These are phyloP conservation scores for Pistacia integerrima DNA, from an alignment of 345 rosid genomes.

Conservation along the genomic window DNA sequence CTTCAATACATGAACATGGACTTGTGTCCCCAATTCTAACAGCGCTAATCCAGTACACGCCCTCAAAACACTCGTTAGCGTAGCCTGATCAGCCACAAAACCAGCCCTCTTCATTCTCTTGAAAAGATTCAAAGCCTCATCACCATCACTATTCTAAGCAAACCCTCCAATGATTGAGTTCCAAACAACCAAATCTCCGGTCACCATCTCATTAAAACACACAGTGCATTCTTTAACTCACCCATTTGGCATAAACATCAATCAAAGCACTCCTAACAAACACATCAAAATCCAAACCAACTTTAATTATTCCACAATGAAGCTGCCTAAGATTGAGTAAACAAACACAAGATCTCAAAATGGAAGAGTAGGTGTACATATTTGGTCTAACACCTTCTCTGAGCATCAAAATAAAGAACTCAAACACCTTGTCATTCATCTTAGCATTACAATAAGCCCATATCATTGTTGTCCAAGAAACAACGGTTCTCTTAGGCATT, in stretches of 20 bases:
- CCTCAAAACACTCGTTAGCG: constrained; percentile 66
- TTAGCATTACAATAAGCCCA: constrained; percentile 51
- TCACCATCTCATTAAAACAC: constrained; percentile 59
- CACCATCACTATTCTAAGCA: constrained; percentile 61
- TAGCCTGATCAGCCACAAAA: constrained; percentile 39
- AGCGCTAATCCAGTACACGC: constrained; percentile 64
- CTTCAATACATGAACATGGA: constrained; percentile 69
- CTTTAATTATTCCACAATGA: constrained; percentile 50
- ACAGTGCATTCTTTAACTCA: constrained; percentile 40
- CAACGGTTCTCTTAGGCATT: constrained; percentile 38
- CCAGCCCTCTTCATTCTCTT: no score
- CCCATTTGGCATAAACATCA: constrained; percentile 62
- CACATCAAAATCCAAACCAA: constrained; percentile 63
- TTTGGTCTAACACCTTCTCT: constrained; percentile 56
- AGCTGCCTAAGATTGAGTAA: constrained; percentile 49
- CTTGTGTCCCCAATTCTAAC: constrained; percentile 67
- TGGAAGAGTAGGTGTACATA: constrained; percentile 66
- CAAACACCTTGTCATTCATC: constrained; percentile 28
- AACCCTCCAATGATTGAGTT: constrained; percentile 70
- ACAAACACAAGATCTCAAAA: constrained; percentile 53
- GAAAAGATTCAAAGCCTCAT: constrained; percentile 11
- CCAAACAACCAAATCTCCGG: constrained; percentile 71
- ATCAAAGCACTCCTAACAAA: constrained; percentile 70
- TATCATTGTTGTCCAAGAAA: constrained; percentile 80
- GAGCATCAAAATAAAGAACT: constrained; percentile 50